Evolutionary conservation across 2,329 filamentous ascomycete species (phyloP).

Genomic region (Alternaria burnsii): DNA sequence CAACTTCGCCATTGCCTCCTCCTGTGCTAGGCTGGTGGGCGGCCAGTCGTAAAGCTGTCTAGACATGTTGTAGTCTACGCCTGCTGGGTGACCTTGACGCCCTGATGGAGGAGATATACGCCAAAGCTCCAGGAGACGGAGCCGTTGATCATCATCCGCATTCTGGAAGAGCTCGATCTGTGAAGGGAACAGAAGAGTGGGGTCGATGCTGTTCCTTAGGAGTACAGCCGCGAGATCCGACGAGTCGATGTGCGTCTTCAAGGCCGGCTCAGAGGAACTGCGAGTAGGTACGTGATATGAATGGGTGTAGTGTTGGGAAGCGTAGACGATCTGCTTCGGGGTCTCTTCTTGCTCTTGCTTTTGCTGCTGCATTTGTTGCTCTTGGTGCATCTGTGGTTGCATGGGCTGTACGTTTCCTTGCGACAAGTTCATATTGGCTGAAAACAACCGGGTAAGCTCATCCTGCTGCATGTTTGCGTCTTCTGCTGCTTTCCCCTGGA

Average conservation of each 20-base stretch:
- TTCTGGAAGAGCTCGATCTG: conserved; percentile 82
- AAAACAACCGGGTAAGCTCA: conserved; percentile 82
- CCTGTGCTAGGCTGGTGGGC: conserved; percentile 63
- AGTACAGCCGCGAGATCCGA: conserved; percentile 66
- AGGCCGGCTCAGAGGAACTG: conserved; percentile 40
- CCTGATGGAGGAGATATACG: conserved; percentile 73
- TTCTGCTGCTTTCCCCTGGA: conserved; percentile 42
- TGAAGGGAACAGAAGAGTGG: conserved; percentile 71
- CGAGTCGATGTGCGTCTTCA: conserved; percentile 41
- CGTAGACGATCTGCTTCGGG: conserved; percentile 69
- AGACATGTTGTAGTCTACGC: conserved; percentile 57
- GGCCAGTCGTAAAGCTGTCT: conserved; percentile 60
- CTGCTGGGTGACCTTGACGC: conserved; percentile 42
- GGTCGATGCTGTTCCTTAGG: conserved; percentile 73
- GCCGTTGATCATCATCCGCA: conserved; percentile 75
- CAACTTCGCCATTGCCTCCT: conserved; percentile 64
- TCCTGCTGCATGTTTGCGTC: conserved; percentile 70
- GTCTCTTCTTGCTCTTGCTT: conserved; percentile 29
- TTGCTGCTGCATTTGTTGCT: conserved; percentile 21
- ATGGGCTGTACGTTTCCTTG: conserved; percentile 41
- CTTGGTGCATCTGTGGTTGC: conserved; percentile 51
- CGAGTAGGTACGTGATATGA: conserved; percentile 69
- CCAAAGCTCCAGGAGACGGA: conserved; percentile 84
- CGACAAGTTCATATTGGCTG: conserved; percentile 74
- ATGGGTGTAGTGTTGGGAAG: conserved; percentile 85